Evolutionary conservation across 176 grass and related monocot genomes (phyloP).

Genomic region (Thalia dealbata): DNA sequence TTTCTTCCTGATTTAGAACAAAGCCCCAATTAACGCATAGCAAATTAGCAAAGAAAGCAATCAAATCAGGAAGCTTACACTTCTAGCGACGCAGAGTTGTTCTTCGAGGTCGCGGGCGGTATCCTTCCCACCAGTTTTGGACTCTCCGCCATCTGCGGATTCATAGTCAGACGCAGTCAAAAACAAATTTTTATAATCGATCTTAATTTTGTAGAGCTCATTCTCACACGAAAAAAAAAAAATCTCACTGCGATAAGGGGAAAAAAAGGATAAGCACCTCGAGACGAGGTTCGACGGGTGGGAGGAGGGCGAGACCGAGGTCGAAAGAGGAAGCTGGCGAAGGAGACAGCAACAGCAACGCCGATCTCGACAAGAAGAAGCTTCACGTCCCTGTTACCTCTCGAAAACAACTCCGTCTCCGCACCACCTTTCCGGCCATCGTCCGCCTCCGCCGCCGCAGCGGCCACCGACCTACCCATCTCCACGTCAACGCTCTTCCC

Average conservation of each 20-base stretch:
- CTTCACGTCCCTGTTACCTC: conserved; percentile 6
- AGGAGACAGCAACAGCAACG: conserved; percentile 7
- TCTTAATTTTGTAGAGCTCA: too few relatives aligned
- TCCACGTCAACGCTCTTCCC: background rate
- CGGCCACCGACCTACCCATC: background rate
- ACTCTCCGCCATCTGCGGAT: conserved; percentile 17
- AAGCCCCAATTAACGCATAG: background rate
- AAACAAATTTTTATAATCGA: background rate
- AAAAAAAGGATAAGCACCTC: background rate
- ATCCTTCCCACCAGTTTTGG: conserved; percentile 23
- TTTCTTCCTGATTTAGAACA: conserved; percentile 38
- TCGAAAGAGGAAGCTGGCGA: conserved; percentile 1
- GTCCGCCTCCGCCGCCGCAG: background rate
- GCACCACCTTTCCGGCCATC: background rate
- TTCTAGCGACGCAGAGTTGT: conserved; percentile 41
- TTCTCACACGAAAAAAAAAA: background rate
- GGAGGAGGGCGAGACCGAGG: background rate
- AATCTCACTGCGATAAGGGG: background rate
- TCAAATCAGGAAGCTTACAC: conserved; percentile 32
- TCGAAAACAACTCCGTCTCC: background rate
- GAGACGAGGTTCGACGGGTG: background rate
- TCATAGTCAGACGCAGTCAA: background rate
- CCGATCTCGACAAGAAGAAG: conserved; percentile 10
- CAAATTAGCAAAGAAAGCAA: conserved; percentile 5
- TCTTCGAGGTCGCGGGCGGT: conserved; percentile 40